phyloP scores from a whole-genome alignment of 768 basidiomycete genomes.

The Suillus hirtellus region DNA sequence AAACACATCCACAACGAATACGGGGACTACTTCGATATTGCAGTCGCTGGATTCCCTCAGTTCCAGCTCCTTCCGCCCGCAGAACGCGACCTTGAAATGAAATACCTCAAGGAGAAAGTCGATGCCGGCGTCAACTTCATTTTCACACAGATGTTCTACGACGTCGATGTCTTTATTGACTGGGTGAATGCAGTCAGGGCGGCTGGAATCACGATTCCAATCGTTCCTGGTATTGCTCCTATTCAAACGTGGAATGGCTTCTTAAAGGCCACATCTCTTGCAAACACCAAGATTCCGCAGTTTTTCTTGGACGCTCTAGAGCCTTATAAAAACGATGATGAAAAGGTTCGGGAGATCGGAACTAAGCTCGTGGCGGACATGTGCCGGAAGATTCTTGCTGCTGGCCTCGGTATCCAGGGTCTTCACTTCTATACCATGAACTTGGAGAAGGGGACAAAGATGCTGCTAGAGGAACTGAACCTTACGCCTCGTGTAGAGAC shows the following conservation, averaged over 20 bases:
- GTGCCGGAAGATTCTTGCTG: slow-evolving; percentile 84
- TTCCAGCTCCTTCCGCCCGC: slow-evolving; percentile 70
- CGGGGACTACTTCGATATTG: slow-evolving; percentile 94
- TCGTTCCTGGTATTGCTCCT: slow-evolving; percentile 92
- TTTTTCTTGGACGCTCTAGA: slow-evolving; percentile 73
- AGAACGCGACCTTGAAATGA: slow-evolving; percentile 76
- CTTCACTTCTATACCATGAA: slow-evolving; percentile 99
- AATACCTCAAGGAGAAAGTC: slow-evolving; percentile 86
- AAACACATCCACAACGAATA: slow-evolving; percentile 80
- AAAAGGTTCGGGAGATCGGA: slow-evolving; percentile 88
- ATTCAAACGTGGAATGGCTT: slow-evolving; percentile 98
- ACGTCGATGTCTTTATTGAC: slow-evolving; percentile 83
- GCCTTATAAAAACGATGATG: slow-evolving; percentile 89
- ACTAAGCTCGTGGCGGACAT: slow-evolving; percentile 94
- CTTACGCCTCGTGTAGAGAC: slow-evolving; percentile 87
- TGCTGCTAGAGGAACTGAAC: slow-evolving; percentile 91
- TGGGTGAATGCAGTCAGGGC: slow-evolving; percentile 87
- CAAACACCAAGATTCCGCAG: slow-evolving; percentile 79
- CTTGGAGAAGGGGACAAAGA: slow-evolving; percentile 90
- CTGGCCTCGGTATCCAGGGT: slow-evolving; percentile 80
- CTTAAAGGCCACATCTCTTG: slow-evolving; percentile 74
- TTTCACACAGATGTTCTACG: slow-evolving; percentile 99
- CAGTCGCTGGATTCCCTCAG: slow-evolving; percentile 92
- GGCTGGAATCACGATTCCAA: slow-evolving; percentile 85
- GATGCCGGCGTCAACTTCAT: slow-evolving; percentile 91